Base-by-base conservation (phyloP, 176 grass and related monocot species). In the Poa pratensis region DNA sequence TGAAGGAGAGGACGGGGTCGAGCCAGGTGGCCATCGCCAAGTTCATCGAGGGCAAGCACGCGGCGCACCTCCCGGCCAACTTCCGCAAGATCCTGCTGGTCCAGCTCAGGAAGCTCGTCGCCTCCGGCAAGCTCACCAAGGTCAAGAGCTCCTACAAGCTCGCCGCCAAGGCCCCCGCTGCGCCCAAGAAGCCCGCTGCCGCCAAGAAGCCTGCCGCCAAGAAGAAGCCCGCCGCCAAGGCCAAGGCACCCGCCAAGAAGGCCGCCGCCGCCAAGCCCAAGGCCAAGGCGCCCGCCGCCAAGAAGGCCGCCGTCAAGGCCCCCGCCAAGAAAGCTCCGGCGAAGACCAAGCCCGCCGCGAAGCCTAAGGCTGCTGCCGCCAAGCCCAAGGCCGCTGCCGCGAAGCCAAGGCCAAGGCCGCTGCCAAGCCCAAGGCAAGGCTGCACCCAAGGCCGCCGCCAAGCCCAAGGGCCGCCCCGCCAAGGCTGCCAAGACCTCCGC, bases 11-110 rank as follows among this genome's bases (percentile, higher is more conserved):
- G 89, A 82, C 67, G 1, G 94, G 94, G 6, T 96, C 94, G 39
- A 96, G 91, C 87, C 78, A 69, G 22, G 46, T 86, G 27, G 91
- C 94, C 17, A 94, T 96, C 79, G 87, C 70, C 69, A 91, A 92
- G 85, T 91, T 89, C 52, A 50, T 96, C 5, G 91, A 96, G 87
- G 94, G 91, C 50, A 96, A 94, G 89, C 89, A 96, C 39, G 78
- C 86, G 87, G 74, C 49, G 15, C 62, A 90, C 43, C 85, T 94
- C 5, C 79, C 91, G 0, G 7, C 57, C 55, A 91, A 91, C 85
- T 94, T 91, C 89, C 82, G 81, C 32, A 96, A 94, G 89, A 64
- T 86, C 2, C 82, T 94, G 62, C 68, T 79, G 16, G 18, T 88
- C 13, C 91, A 94, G 71, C 78, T 96, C 46, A 94, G 86, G 89